Conservation (phyloP, 805 yeast genomes). For the Scheffersomyces spartinae region DNA sequence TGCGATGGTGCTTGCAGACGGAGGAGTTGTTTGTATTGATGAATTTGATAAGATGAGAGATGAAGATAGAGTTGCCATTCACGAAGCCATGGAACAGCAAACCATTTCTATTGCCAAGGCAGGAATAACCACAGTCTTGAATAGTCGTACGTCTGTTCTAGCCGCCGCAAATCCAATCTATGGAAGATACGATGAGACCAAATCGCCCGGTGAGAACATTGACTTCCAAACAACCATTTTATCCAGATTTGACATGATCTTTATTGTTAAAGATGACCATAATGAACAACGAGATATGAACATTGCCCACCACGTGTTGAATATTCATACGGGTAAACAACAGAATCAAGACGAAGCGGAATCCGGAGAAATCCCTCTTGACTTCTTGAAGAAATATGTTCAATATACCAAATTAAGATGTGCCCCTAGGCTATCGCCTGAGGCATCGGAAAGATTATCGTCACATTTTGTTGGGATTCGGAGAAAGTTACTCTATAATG, state of each 20-base stretch:
- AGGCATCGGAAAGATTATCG: slow-evolving; percentile 81
- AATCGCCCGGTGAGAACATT: slow-evolving; percentile 94
- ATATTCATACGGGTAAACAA: slow-evolving; percentile 76
- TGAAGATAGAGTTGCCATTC: slow-evolving; percentile 97
- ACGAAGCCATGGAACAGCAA: slow-evolving; percentile 99
- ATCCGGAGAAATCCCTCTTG: slow-evolving; percentile 81
- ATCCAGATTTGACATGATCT: slow-evolving; percentile 98
- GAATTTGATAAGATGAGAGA: slow-evolving; percentile 99
- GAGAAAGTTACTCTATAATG: slow-evolving; percentile 69
- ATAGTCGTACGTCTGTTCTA: slow-evolving; percentile 90
- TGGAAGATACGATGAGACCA: slow-evolving; percentile 93
- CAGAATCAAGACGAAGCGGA: slow-evolving; percentile 29
- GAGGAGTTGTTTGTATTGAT: slow-evolving; percentile 98
- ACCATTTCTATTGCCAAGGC: slow-evolving; percentile 98
- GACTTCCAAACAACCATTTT: slow-evolving; percentile 95
- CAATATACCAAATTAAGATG: slow-evolving; percentile 83
- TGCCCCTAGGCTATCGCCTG: slow-evolving; percentile 84
- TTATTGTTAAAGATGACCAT: slow-evolving; percentile 92
- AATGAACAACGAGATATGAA: slow-evolving; percentile 74
- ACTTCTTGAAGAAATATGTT: slow-evolving; percentile 83
- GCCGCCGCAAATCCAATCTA: slow-evolving; percentile 98
- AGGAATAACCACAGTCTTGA: slow-evolving; percentile 92
- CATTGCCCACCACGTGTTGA: slow-evolving; percentile 91
- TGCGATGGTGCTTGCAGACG: slow-evolving; percentile 99
- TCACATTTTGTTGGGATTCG: slow-evolving; percentile 90